Percentiles rank a stretch among this genome's conserved stretches.
Conservation (phyloP, 75 land plant genomes). For the Isoetes taiwanensis region DNA sequence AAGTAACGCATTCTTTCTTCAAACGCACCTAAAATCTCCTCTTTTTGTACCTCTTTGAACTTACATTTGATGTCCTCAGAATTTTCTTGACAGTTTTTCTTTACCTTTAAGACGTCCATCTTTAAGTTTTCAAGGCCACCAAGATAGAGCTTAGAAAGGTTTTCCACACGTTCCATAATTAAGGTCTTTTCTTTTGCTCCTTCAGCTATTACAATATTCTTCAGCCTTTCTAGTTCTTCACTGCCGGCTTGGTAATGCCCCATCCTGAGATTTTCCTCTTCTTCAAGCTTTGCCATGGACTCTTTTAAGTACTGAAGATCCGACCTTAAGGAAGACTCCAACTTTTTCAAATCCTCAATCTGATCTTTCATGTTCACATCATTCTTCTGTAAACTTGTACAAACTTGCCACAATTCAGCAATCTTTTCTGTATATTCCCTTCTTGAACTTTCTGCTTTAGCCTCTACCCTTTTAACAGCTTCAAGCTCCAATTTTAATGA, state of each 20-base stretch:
- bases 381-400: background rate
- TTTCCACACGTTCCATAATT: constrained; percentile 23
- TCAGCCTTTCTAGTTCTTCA: no score
- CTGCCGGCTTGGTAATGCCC: background rate
- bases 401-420: background rate
- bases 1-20: constrained; percentile 3
- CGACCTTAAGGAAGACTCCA: background rate
- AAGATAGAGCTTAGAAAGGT: constrained; percentile 19
- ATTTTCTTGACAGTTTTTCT: constrained; percentile 12
- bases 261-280: constrained; percentile 7
- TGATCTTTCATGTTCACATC: background rate
- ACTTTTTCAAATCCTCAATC: background rate
- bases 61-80: constrained; percentile 17
- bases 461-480: constrained; percentile 19
- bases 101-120: constrained; percentile 16
- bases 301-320: constrained; percentile 8
- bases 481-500: constrained; percentile 18
- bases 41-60: constrained; percentile 8
- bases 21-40: constrained; percentile 7
- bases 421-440: constrained; percentile 5
- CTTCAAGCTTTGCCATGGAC: constrained; percentile 10
- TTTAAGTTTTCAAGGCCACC: constrained; percentile 25
- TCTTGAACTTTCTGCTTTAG: constrained; percentile 6
- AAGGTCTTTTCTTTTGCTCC: constrained; percentile 14
- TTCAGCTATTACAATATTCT: no score